Base-by-base conservation (phyloP, 139 green algal genomes). In the Chlorella sp. region DNA sequence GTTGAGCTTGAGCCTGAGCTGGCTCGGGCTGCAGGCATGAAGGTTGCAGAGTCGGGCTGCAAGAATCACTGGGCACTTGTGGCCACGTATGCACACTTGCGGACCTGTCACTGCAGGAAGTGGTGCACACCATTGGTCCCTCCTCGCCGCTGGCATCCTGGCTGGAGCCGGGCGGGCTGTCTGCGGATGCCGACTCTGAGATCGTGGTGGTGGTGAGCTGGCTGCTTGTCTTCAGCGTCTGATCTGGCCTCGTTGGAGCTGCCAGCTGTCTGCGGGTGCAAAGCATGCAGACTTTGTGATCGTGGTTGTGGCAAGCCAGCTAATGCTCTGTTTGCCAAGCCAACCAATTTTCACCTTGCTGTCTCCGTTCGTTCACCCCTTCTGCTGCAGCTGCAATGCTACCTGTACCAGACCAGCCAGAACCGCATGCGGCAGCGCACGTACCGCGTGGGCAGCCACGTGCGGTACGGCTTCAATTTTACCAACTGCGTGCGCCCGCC, bases 191-290 rank as follows among this genome's bases (percentile, higher is more conserved):
- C 9, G 84, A 91, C 72, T 85, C 90, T 0, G 84, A 87, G 74
- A 91, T 94, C n/a, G 90, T 90, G 57, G 90, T 93, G 18, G 75
- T 90, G 47, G 88, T 91, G 72, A 82, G 67, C n/a, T n/a, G n/a
- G n/a, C n/a, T n/a, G n/a, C n/a, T n/a, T n/a, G n/a, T n/a, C n/a
- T n/a, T n/a, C n/a, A n/a, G n/a, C n/a, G n/a, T n/a, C n/a, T n/a
- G n/a, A n/a, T n/a, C n/a, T n/a, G n/a, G n/a, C n/a, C n/a, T n/a
- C n/a, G n/a, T n/a, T n/a, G n/a, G n/a, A n/a, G n/a, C n/a, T n/a
- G n/a, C n/a, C n/a, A n/a, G n/a, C n/a, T n/a, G n/a, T n/a, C n/a
- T n/a, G n/a, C n/a, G n/a, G n/a, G n/a, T n/a, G n/a, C n/a, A n/a
- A n/a, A n/a, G n/a, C n/a, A n/a, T n/a, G n/a, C n/a, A n/a, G n/a